Evolutionary conservation across 169 alveolate genomes (phyloP).

Genomic region (Miamiensis avidus): DNA sequence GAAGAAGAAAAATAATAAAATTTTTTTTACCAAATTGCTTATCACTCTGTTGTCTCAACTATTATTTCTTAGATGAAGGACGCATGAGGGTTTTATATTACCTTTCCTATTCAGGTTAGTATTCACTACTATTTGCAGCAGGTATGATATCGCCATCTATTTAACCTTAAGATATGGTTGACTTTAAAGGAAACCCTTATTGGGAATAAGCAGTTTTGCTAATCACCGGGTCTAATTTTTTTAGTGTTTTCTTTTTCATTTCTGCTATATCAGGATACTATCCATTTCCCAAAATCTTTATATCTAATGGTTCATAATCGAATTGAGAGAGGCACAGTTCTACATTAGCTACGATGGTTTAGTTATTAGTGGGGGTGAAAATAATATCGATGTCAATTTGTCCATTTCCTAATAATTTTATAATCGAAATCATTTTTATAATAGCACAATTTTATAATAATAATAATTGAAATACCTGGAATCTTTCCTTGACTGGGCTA

Average conservation of each 20-base stretch:
- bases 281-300: conserved; percentile 73
- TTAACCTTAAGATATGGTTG: too few relatives aligned
- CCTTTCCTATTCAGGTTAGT: too few relatives aligned
- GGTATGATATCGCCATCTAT: too few relatives aligned
- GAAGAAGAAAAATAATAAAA: too few relatives aligned
- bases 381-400: conserved; percentile 63
- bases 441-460: too few relatives aligned
- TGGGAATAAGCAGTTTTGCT: neutral
- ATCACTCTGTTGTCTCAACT: too few relatives aligned
- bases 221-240: conserved; percentile 11
- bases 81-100: too few relatives aligned
- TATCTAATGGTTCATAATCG: conserved; percentile 73
- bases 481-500: conserved; percentile 69
- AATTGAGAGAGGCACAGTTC: conserved; percentile 79
- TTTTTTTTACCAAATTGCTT: too few relatives aligned
- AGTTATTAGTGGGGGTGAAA: conserved; percentile 65
- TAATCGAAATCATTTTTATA: too few relatives aligned
- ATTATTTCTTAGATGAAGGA: too few relatives aligned
- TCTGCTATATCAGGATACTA: conserved; percentile 53
- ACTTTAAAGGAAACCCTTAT: neutral
- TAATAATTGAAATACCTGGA: conserved; percentile 28
- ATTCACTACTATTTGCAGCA: too few relatives aligned
- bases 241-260: conserved; percentile 29
- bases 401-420: conserved; percentile 8
- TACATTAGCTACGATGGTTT: conserved; percentile 74